Base-by-base conservation (phyloP, 345 rosid species). In the Eutrema yunnanense region DNA sequence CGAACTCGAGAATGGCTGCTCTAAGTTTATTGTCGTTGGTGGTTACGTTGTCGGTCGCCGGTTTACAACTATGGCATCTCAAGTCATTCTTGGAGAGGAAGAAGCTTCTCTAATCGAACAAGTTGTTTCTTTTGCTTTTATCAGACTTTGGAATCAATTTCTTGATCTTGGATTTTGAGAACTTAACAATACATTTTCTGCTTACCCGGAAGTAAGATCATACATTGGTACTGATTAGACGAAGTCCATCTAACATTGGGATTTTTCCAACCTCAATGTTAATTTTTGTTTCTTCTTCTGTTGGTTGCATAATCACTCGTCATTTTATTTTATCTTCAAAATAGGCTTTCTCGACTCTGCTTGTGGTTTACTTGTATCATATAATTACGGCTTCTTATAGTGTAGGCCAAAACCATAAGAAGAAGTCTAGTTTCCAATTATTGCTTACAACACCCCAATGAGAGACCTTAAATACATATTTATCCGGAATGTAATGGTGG, bases 1-100 rank as follows among this genome's bases (percentile, higher is more conserved):
- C 99, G 1, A 95, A 85, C 78, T 56, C 89, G 10, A 89, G 67
- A 71, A 89, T 95, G 97, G 91, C 85, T 4, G 71, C 79, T 85
- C 64, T 95, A 33, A 85, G 96, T 67, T 54, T 85, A 14, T 81
- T 95, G 52, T 91, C 96, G 0, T 85, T 95, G 40, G 32, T 80
- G 52, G 80, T 91, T 42, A 82, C 92, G 71, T 57, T 91, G 47
- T 83, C 93, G 0, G 96, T 91, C n/a, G 96, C 93, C 0, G 92
- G 92, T 32, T 27, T 95, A 80, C 99, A 95, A 62, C 73, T 92
- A 13, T 89, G 97, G 96, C 99, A 95, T 73, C 82, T 95, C 80
- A 92, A 92, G 87, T 80, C 86, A 16, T 95, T 91, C 84, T 92
- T 91, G 62, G 81, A 88, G 82, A 92, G 92, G 73, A 89, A 95